Conservation (phyloP, 768 basidiomycete genomes). For the Phaffia australis region DNA sequence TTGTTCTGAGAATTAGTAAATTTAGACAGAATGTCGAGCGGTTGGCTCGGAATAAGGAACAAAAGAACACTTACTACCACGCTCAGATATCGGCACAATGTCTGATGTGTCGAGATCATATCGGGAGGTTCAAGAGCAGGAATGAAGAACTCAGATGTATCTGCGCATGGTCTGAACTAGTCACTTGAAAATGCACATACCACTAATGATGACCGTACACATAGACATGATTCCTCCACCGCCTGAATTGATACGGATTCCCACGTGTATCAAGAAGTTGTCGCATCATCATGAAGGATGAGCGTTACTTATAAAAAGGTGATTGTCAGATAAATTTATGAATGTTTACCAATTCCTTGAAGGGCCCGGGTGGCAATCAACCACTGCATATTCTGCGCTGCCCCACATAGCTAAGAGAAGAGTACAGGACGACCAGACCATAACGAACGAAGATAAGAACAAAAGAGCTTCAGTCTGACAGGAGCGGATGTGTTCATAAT, state of each 20-base stretch:
- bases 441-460: neutral
- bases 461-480: neutral
- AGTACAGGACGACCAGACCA: neutral
- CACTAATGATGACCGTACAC: neutral
- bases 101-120: slow-evolving; percentile 18
- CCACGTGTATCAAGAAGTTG: slow-evolving; percentile 38
- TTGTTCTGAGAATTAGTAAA: too few species aligned
- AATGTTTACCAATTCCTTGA: slow-evolving; percentile 56
- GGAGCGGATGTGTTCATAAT: neutral
- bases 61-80: neutral
- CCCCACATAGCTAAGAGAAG: slow-evolving; percentile 50
- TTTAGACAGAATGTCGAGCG: neutral
- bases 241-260: neutral
- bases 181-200: too few species aligned
- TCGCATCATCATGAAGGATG: neutral
- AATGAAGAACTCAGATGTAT: too few species aligned
- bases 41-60: too few species aligned
- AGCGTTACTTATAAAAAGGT: neutral
- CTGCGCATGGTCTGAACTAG: too few species aligned
- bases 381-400: slow-evolving; percentile 68
- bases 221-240: slow-evolving; percentile 21
- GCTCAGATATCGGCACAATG: slow-evolving; percentile 12
- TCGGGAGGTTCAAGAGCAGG: too few species aligned
- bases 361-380: slow-evolving; percentile 63
- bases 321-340: too few species aligned